These are phyloP conservation scores for Piper betle DNA, from an alignment of 164 flowering plant genomes.

Conservation along the genomic window DNA sequence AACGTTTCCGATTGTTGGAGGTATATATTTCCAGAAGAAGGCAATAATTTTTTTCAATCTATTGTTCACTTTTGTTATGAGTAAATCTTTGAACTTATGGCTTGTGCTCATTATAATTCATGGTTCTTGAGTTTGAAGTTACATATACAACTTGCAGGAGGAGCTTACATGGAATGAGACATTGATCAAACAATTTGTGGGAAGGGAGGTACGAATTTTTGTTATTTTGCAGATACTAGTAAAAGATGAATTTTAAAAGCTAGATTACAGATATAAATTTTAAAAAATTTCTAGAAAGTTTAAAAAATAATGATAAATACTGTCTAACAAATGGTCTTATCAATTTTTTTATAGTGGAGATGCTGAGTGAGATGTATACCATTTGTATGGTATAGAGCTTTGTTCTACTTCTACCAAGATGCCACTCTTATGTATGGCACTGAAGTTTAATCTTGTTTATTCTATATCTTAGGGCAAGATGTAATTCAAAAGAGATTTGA, in stretches of 20 bases:
- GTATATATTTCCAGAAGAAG: constrained; percentile 20
- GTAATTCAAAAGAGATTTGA: too few relatives aligned
- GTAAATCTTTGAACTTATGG: not conserved
- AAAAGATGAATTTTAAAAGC: too few relatives aligned
- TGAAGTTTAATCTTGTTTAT: too few relatives aligned
- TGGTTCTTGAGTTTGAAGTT: not conserved
- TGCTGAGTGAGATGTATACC: not conserved
- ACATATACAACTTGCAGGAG: constrained; percentile 28
- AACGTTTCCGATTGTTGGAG: constrained; percentile 39
- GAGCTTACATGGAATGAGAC: constrained; percentile 69
- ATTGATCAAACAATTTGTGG: constrained; percentile 55
- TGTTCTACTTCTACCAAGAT: not conserved
- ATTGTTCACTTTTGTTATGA: not conserved
- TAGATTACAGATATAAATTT: too few relatives aligned
- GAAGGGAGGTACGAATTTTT: constrained; percentile 63
- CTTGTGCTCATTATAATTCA: not conserved
- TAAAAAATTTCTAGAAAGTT: too few relatives aligned
- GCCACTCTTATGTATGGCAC: too few relatives aligned
- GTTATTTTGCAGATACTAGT: not conserved
- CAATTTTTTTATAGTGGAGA: not conserved
- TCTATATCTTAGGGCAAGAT: too few relatives aligned
- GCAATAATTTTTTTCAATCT: not conserved
- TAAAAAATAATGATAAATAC: too few relatives aligned
- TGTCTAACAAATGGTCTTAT: too few relatives aligned
- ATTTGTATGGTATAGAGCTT: not conserved